Evolutionary conservation across 371 early-diverging fungal species (phyloP), one percentile per base, ranked within the genome.

Genomic region (Globomyces sp.): DNA sequence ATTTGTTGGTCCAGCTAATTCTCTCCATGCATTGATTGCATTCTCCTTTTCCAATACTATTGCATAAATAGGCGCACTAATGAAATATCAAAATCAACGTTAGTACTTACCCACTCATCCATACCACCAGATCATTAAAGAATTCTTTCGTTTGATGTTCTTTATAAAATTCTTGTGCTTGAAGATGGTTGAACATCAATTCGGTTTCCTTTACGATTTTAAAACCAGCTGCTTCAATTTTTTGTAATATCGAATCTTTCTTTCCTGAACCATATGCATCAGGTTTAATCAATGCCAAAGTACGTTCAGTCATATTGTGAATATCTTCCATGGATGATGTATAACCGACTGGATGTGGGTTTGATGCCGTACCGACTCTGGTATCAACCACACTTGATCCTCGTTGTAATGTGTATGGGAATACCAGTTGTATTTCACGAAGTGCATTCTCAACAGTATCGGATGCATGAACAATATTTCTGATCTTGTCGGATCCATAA

Each of bases 391-490:
- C 67, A 52, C 48, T 36, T 2, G 68, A 73, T 2, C 58, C 42
- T 2, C 68, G 52, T 60, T 69, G 68, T 9, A 76, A 69, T 40
- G 69, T 61, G 64, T 65, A 64, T 1, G 78, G 78, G 76, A 90
- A 90, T 65, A 90, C 72, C 41, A 87, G 71, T 4, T 77, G 72
- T 57, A 91, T 84, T 70, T 91, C 91, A 24, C 87, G 85, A 59
- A 78, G 73, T 10, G 91, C 92, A 53, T 80, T 75, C 11, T 78
- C 83, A 24, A 77, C 60, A n/a, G 85, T 78, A 68, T 85, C 87
- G 61, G 91, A 88, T 36, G 89, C 91, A 71, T 93, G 90, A 0
- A 85, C 83, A 49, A 88, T 91, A 75, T 93, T 92, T 46, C 78
- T 79, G 40, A 80, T 76, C 2, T 78, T 74, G 66, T 85, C 85